Conservation (phyloP, 768 basidiomycete species). For the Tubosaeta sp. region DNA sequence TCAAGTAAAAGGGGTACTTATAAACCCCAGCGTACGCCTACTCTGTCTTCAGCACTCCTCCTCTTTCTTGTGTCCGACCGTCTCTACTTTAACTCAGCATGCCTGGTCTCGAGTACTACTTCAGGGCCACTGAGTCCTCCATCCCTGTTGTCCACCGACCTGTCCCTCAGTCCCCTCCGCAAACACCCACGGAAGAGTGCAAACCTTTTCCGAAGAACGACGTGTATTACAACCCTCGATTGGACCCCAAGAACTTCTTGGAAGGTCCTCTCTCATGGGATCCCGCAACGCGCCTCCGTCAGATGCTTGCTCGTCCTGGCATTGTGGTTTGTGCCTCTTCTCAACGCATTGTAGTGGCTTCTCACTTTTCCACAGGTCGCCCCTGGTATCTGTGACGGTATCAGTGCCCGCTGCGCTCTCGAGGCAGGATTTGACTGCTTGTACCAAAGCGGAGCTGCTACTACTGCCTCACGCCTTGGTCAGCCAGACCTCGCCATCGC, state of each 20-base stretch:
- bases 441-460: conserved; percentile 80
- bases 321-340: conserved; percentile 55
- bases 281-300: conserved; percentile 69
- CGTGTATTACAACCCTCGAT: conserved; percentile 61
- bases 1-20: conserved; percentile 16
- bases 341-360: not conserved
- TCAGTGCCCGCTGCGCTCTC: conserved; percentile 73
- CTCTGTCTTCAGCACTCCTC: not conserved
- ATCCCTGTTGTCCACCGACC: not conserved
- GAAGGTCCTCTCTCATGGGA: conserved; percentile 66
- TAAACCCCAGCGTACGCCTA: conserved; percentile 10
- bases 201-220: conserved; percentile 9
- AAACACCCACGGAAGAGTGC: conserved; percentile 3
- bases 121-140: conserved; percentile 11
- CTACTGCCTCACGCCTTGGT: conserved; percentile 73
- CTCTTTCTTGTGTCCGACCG: conserved; percentile 17
- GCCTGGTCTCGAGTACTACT: conserved; percentile 34
- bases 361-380: conserved; percentile 44
- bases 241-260: conserved; percentile 65
- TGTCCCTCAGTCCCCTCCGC: not conserved
- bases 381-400: conserved; percentile 77
- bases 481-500: conserved; percentile 79
- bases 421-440: conserved; percentile 76
- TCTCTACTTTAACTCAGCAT: conserved; percentile 15
- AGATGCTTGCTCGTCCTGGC: conserved; percentile 65